Evolutionary conservation across 176 grass and related monocot species (phyloP).

Genomic region (Lolium rigidum): DNA sequence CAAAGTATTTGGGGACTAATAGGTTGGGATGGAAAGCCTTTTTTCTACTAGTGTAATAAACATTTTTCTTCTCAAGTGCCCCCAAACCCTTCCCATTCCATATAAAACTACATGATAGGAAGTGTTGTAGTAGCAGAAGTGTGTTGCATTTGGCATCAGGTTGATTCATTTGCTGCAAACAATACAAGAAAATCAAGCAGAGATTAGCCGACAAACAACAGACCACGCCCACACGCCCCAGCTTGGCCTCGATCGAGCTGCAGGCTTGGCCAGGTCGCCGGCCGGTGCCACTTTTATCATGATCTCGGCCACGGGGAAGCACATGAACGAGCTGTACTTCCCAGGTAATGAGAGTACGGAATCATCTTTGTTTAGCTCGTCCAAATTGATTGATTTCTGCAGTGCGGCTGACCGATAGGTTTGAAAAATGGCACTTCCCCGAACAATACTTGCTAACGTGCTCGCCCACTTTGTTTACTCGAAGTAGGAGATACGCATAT

Average conservation of each 20-base stretch:
- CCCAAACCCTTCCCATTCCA: too few species aligned
- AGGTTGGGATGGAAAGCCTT: too few species aligned
- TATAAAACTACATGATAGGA: too few species aligned
- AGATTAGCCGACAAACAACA: not conserved
- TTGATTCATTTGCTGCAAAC: too few species aligned
- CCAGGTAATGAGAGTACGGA: not conserved
- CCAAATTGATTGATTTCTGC: not conserved
- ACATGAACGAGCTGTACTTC: conserved; percentile 3
- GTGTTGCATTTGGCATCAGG: too few species aligned
- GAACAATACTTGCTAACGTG: not conserved
- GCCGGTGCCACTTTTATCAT: not conserved
- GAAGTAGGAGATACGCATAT: not conserved
- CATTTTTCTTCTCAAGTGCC: too few species aligned
- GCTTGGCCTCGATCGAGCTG: not conserved
- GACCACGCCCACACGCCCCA: not conserved
- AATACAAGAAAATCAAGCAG: not conserved
- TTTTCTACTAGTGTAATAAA: too few species aligned
- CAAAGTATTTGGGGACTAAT: too few species aligned
- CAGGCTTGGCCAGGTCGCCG: not conserved
- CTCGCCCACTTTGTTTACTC: conserved; percentile 5
- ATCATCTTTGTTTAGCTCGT: not conserved
- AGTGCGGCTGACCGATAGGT: not conserved
- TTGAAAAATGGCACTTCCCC: not conserved
- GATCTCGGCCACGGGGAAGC: not conserved
- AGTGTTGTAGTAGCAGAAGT: too few species aligned